phyloP scores from a whole-genome alignment of 192 early-diverging fungal species.

The Rhizoclosmatium globosum region DNA sequence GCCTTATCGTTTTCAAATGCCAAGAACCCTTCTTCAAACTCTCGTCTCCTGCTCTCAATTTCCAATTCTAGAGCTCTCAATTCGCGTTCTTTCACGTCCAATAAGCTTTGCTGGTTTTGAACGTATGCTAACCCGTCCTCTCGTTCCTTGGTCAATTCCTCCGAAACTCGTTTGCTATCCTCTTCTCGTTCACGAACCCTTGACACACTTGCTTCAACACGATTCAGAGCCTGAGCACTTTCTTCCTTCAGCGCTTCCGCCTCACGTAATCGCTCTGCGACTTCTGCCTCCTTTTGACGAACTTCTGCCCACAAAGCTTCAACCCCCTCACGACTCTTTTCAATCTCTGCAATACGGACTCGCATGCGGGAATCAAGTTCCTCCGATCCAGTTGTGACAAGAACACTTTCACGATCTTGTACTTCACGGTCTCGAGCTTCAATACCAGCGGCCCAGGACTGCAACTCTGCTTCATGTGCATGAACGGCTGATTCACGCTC shows the following conservation, averaged over 20 bases:
- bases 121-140: not conserved
- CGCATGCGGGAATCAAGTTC: slow-evolving; percentile 8
- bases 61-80: not conserved
- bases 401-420: not conserved
- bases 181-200: slow-evolving; percentile 10
- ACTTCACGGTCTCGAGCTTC: not conserved
- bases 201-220: slow-evolving; percentile 5
- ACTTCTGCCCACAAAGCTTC: not conserved
- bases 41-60: not conserved
- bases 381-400: not conserved
- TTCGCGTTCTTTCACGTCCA: not conserved
- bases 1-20: not conserved
- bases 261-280: not conserved
- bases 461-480: not conserved
- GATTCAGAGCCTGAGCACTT: slow-evolving; percentile 5
- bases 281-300: not conserved
- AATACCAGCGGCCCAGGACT: not conserved
- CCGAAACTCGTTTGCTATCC: not conserved
- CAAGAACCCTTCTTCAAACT: not conserved
- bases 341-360: slow-evolving; percentile 18
- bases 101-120: not conserved
- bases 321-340: slow-evolving; percentile 13
- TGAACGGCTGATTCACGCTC: slow-evolving; percentile 5
- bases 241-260: slow-evolving; percentile 17
- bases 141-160: not conserved